Evolutionary conservation across 2,329 filamentous ascomycete species (phyloP).

Genomic region (Penicillium occitanis): DNA sequence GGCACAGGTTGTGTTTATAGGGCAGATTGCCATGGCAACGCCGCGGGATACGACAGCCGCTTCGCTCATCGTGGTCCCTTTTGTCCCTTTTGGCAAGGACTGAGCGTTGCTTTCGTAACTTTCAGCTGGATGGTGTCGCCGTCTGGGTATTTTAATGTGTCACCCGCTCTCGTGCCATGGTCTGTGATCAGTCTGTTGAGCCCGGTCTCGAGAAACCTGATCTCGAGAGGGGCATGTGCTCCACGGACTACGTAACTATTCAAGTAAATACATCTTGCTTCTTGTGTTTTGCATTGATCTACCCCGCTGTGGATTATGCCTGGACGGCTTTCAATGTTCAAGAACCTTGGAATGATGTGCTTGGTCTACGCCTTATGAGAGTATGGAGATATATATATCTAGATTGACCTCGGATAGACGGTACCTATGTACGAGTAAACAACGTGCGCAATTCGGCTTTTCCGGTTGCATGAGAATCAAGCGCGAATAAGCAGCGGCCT

Average conservation of each 20-base stretch:
- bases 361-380: not conserved
- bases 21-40: conserved; percentile 21
- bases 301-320: not conserved
- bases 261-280: not conserved
- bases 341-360: not conserved
- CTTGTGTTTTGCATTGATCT: not conserved
- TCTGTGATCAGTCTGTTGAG: not conserved
- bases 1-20: conserved; percentile 18
- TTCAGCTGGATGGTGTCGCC: not conserved
- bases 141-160: not conserved
- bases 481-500: not conserved
- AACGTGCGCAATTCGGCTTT: not conserved
- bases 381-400: not conserved
- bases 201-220: not conserved
- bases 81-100: not conserved
- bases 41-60: not conserved
- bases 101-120: not conserved
- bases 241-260: not conserved
- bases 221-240: not conserved
- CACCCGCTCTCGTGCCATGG: not conserved
- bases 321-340: not conserved
- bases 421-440: not conserved
- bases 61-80: not conserved
- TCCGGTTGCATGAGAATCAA: not conserved
- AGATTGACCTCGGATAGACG: not conserved